Base-by-base conservation (phyloP, 2,329 filamentous ascomycete species). In the Ilyonectria robusta region DNA sequence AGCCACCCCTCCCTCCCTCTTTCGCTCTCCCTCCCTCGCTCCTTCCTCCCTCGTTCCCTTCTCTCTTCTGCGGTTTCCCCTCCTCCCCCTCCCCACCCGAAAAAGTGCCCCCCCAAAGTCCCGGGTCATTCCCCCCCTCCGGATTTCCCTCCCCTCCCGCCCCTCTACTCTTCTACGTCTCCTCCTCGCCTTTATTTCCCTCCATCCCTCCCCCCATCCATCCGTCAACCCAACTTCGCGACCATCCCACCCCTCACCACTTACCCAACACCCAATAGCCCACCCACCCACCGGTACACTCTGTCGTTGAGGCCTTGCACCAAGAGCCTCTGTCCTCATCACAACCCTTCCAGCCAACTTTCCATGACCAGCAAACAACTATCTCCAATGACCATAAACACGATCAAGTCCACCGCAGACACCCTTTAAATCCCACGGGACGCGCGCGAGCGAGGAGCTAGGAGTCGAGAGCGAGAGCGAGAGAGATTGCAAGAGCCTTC, bases 361-460 rank as follows among this genome's bases (percentile, higher is more conserved):
- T 81, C 80, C 78, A 82, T 82, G 81, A 82, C 77, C 77, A 81
- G 77, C 74, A 79, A 81, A 80, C 79, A 77, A 72, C 70, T 77
- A 73, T 77, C 73, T 78, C 81, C 80, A 83, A 91, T 91, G 89
- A 89, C 82, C 81, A 86, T 76, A 75, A 79, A 75, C 72, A 81
- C 79, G 75, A 78, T 74, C 83, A 71, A 85, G 84, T 85, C 85
- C 84, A 82, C 79, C 79, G 83, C 83, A 85, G 87, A 86, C 88
- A 91, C 89, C 86, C 89, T 91, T 91, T 92, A 89, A 91, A 89
- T 82, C 86, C 85, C 85, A 90, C 89, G 89, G 87, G 87, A 89
- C 84, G 86, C 85, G 86, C 84, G 86, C 85, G 86, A 88, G 87
- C 82, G 86, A 89, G 86, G 80, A 82, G 78, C 78, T 75, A 80